A percentile compares a stretch with the other conserved stretches of the same genome.
These are phyloP conservation scores for Musa troglodytarum DNA, from an alignment of 176 grass and related monocot genomes.

Conservation along the genomic window DNA sequence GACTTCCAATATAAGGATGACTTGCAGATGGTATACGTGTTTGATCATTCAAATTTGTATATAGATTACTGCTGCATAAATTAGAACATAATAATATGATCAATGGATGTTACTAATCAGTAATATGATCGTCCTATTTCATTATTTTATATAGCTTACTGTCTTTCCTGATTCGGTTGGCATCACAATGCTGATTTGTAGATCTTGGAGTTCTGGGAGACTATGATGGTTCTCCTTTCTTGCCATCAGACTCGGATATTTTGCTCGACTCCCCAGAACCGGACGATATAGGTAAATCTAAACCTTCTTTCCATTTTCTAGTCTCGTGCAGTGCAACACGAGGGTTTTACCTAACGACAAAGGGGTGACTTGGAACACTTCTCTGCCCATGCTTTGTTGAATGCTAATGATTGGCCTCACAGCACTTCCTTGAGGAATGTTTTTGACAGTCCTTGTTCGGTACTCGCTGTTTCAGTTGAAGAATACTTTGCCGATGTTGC, in stretches of 20 bases:
- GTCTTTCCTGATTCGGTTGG: not conserved
- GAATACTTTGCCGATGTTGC: conserved; percentile 77
- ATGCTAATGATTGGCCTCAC: not conserved
- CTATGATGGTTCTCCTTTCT: conserved; percentile 76
- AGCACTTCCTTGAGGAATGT: not conserved
- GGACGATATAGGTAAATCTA: conserved; percentile 72
- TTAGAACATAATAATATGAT: not conserved
- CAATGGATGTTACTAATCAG: not conserved
- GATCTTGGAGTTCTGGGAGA: conserved; percentile 84
- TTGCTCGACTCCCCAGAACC: conserved; percentile 82
- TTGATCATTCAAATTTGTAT: no score
- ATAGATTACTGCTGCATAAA: not conserved
- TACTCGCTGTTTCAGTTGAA: conserved; percentile 48
- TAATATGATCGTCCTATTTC: not conserved
- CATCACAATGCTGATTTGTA: conserved; percentile 6
- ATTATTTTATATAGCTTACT: not conserved
- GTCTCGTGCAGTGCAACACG: not conserved
- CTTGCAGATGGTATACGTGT: no score
- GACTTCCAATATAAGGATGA: no score
- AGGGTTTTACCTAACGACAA: not conserved
- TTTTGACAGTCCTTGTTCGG: not conserved
- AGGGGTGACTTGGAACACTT: not conserved
- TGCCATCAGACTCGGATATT: conserved; percentile 82
- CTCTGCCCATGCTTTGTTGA: not conserved
- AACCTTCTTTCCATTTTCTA: not conserved